Conservation (phyloP, 2,329 filamentous ascomycete species). For the Paecilomyces sp. region DNA sequence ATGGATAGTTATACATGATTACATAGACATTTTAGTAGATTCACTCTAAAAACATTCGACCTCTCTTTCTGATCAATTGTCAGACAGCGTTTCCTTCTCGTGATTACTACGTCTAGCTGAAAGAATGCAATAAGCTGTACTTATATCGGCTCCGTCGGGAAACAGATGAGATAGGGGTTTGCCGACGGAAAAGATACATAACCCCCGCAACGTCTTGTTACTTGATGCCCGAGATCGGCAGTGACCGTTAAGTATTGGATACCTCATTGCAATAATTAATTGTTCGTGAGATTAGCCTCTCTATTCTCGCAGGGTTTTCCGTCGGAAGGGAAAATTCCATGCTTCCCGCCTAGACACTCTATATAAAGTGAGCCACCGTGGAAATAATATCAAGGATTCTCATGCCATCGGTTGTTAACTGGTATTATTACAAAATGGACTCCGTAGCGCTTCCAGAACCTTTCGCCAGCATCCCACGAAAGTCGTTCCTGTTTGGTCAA, state of each 20-base stretch:
- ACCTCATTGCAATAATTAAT: no score
- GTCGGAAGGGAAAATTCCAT: not conserved
- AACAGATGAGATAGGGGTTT: not conserved
- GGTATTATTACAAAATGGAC: not conserved
- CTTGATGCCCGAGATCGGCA: not conserved
- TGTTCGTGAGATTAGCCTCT: not conserved
- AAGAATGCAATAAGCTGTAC: no score
- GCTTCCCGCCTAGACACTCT: not conserved
- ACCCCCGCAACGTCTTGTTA: not conserved
- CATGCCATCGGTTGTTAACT: not conserved
- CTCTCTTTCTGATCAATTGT: no score
- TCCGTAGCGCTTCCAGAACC: not conserved
- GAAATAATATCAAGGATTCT: not conserved
- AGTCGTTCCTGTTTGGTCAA: not conserved
- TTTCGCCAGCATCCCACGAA: not conserved
- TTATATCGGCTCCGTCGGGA: not conserved
- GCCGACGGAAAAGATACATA: not conserved
- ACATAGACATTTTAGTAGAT: not conserved
- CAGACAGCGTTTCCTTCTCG: no score
- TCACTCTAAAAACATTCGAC: no score
- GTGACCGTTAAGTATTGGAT: no score
- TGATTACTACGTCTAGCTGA: no score
- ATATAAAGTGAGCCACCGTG: not conserved
- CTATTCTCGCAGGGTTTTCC: not conserved
- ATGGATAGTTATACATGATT: slow-evolving; percentile 5